Base-by-base conservation (phyloP, 805 yeast species). In the Soucietia sequanensis region DNA sequence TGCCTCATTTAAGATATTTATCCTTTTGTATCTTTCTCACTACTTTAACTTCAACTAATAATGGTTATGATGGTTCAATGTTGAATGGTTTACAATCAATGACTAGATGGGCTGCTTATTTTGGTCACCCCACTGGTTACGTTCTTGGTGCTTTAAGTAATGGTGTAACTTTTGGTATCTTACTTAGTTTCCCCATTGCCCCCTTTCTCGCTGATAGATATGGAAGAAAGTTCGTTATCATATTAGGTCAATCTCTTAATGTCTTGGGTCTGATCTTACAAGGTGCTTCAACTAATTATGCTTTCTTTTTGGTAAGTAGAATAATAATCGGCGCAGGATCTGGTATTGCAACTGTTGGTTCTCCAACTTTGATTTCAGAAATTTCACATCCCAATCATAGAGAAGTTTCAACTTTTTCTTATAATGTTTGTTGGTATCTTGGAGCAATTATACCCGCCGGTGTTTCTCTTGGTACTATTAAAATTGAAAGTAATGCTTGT, bases 391-490 rank as follows among this genome's bases (percentile, higher is more conserved):
- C 81, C 15, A 48, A 54, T n/a, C 71, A 66, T 33, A 55, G 77
- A 47, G 58, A 61, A 26, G 53, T 60, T 22, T 44, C 60, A 27
- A 69, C 76, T 19, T 41, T 30, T 12, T 7, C 46, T 47, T 15
- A 36, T 42, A 76, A 75, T 51, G 63, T 70, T 14, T 66, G 68
- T 41, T 74, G 78, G 79, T 73, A 70, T 44, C 46, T 72, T 24
- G 81, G 81, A 30, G 76, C 78, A n/a, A 49, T 73, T 36, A 50
- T 75, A 30, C 75, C 80, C 6, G 73, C 76, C 18, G 70, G 76
- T 74, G 64, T 68, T 32, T 62, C 76, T 3, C 73, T 60, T 43
- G 80, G 78, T 48, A 61, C 76, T 12, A 53, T 63, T 33, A 41
- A 47, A 14, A 40, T 62, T 12, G 36, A 30, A 22, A 11, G 29